Evolutionary conservation across 208 protist genomes (phyloP).

Genomic region (Acanthamoeba triangularis): DNA sequence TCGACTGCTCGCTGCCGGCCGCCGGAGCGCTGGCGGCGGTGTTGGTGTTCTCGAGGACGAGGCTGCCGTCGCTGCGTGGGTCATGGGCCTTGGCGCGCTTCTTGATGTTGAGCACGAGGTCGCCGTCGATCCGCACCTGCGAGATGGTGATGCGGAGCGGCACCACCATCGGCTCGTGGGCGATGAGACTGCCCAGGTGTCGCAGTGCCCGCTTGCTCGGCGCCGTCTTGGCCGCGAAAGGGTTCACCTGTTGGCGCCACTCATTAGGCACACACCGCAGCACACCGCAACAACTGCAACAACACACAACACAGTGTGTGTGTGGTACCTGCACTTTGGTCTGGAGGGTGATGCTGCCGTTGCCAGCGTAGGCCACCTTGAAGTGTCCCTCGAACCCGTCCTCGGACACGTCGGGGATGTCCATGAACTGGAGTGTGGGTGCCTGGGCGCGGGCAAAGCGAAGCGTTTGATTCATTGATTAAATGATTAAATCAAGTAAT

Average conservation of each 20-base stretch:
- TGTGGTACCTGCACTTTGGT: conserved; percentile 70
- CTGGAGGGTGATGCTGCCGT: conserved; percentile 60
- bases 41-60: not conserved
- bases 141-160: conserved; percentile 66
- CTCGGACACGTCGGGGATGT: conserved; percentile 62
- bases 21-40: not conserved
- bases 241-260: not conserved
- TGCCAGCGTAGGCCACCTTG: conserved; percentile 52
- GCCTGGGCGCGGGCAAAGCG: not conserved
- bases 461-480: not conserved
- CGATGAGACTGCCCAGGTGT: conserved; percentile 40
- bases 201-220: conserved; percentile 51
- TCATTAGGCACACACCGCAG: not conserved
- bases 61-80: conserved; percentile 26
- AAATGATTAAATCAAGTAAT: not conserved
- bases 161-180: conserved; percentile 50
- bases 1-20: not conserved
- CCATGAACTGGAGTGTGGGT: conserved; percentile 12
- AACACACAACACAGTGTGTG: no score
- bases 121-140: conserved; percentile 39
- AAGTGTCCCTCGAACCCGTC: conserved; percentile 32
- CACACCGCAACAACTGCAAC: not conserved
- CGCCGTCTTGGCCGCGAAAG: conserved; percentile 17
- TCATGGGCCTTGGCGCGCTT: not conserved
- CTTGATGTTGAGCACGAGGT: conserved; percentile 48